Conservation (phyloP, 805 yeast species). For the Ogataea glucozyma region DNA sequence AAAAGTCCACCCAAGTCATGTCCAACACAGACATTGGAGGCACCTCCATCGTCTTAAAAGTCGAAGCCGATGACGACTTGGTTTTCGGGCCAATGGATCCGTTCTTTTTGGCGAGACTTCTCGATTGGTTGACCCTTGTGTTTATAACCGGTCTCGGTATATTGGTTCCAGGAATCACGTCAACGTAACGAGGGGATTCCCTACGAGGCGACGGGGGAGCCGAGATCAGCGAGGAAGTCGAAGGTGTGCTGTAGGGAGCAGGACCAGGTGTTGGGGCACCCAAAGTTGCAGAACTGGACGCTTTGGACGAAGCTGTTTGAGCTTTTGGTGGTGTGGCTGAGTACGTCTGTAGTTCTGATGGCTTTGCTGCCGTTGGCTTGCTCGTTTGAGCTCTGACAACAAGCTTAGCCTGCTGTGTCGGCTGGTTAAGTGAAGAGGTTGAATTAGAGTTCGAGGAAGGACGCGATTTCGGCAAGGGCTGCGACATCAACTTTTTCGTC, state of each 20-base stretch:
- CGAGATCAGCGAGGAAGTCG: conserved; percentile 12
- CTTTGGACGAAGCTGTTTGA: background rate
- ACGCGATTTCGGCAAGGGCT: conserved; percentile 15
- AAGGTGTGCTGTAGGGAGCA: background rate
- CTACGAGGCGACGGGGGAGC: conserved; percentile 10
- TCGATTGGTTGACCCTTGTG: conserved; percentile 31
- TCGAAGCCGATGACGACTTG: conserved; percentile 12
- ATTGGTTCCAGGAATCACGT: conserved; percentile 59
- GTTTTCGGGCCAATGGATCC: conserved; percentile 15
- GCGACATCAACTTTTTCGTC: conserved; percentile 18
- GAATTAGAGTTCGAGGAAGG: conserved; percentile 6
- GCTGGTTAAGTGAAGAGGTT: background rate
- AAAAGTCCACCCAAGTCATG: conserved; percentile 55
- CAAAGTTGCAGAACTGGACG: conserved; percentile 1
- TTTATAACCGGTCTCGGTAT: conserved; percentile 53
- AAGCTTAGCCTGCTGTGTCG: background rate
- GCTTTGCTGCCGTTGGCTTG: background rate
- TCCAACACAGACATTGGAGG: conserved; percentile 56
- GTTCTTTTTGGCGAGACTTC: conserved; percentile 16
- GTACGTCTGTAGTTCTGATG: no score
- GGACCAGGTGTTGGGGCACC: no score
- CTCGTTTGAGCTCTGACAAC: background rate
- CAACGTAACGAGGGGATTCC: conserved; percentile 30
- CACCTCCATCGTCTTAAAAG: conserved; percentile 30
- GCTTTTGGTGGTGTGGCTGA: background rate